Conservation (phyloP, 75 land plant species). For the Sequoiadendron giganteum region DNA sequence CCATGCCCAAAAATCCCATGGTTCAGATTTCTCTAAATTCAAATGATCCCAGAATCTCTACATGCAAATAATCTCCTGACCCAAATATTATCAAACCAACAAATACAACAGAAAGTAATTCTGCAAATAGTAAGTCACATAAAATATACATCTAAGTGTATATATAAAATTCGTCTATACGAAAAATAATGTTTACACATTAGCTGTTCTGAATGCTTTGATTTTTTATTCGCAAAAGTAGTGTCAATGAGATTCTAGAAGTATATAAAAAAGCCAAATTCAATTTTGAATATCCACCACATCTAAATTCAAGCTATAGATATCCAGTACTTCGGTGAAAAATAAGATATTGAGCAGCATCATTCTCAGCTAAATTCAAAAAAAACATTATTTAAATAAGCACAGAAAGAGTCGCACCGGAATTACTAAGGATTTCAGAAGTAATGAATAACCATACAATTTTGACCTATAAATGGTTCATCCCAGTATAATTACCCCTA, state of each 20-base stretch:
- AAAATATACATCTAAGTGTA: not conserved
- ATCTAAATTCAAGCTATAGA: not conserved
- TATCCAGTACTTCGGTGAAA: not conserved
- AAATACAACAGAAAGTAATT: not conserved
- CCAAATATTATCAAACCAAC: not conserved
- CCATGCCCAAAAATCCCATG: not conserved
- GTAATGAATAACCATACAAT: not conserved
- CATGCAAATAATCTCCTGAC: not conserved
- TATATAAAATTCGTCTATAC: not conserved
- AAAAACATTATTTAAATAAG: not conserved
- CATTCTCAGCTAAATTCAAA: not conserved
- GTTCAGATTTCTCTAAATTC: not conserved
- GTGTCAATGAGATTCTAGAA: not conserved
- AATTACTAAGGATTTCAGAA: not conserved
- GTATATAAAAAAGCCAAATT: not conserved
- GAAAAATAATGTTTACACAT: not conserved
- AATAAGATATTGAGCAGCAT: not conserved
- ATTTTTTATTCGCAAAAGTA: not conserved
- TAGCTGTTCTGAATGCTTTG: not conserved
- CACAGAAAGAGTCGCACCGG: not conserved
- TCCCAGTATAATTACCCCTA: not conserved
- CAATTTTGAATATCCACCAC: not conserved
- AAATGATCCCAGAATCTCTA: too few relatives aligned
- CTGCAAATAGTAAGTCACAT: not conserved
- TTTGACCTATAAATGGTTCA: not conserved